These are phyloP conservation scores for Ochetophila trinervis DNA, from an alignment of 306 rosid genomes.

Conservation along the genomic window DNA sequence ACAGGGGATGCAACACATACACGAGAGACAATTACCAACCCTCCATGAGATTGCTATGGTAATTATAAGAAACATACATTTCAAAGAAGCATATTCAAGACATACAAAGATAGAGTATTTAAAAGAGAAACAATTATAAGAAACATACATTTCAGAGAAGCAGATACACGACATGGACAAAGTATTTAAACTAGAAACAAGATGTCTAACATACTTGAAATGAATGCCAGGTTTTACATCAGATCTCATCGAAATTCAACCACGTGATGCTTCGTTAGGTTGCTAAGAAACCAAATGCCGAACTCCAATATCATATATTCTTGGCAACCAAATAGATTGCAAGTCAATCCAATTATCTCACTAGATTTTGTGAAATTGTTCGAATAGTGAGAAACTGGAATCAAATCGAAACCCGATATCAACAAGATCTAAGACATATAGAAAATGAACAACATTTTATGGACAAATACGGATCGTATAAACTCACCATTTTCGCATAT, in stretches of 20 bases:
- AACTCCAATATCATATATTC: not conserved
- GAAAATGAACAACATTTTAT: conserved; percentile 12
- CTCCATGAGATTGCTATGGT: not conserved
- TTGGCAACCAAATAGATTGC: conserved; percentile 15
- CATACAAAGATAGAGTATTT: too few relatives aligned
- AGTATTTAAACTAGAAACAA: too few relatives aligned
- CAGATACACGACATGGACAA: too few relatives aligned
- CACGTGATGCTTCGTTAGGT: not conserved
- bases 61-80: too few relatives aligned
- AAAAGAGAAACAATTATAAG: too few relatives aligned
- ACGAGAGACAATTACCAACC: not conserved
- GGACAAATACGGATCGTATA: conserved; percentile 25
- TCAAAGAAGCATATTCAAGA: too few relatives aligned
- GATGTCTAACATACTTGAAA: conserved; percentile 12
- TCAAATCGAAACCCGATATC: conserved; percentile 43
- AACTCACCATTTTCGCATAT: conserved; percentile 76
- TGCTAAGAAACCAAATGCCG: conserved; percentile 12
- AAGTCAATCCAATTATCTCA: conserved; percentile 17
- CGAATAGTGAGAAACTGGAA: conserved; percentile 21
- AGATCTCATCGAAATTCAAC: conserved; percentile 47
- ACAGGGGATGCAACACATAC: not conserved
- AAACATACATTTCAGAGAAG: too few relatives aligned
- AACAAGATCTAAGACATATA: conserved; percentile 59
- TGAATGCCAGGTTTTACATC: conserved; percentile 25
- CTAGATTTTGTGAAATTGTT: conserved; percentile 15